Percentiles rank a stretch among this genome's conserved stretches.
phyloP scores from a whole-genome alignment of 2,329 filamentous ascomycete species.

The Didymella keratinophila region DNA sequence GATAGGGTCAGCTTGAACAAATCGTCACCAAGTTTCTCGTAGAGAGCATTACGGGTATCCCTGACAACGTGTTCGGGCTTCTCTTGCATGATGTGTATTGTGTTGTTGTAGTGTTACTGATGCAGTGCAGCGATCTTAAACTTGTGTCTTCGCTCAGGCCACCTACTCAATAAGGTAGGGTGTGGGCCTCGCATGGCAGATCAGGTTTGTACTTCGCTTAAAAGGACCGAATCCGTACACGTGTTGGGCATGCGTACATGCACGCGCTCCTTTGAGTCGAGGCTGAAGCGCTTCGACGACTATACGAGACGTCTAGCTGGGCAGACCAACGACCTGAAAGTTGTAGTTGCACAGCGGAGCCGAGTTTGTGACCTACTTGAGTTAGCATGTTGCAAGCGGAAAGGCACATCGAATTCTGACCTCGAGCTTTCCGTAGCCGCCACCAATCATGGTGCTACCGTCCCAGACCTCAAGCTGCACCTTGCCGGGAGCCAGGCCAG shows the following conservation, averaged over 20 bases:
- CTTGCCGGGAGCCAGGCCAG: slow-evolving; percentile 30
- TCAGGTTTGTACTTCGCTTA: slow-evolving; percentile 8
- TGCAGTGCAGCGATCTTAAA: neutral
- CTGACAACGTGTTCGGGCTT: too few species aligned
- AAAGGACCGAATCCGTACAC: neutral
- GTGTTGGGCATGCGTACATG: neutral
- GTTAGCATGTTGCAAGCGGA: neutral
- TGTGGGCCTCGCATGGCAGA: neutral
- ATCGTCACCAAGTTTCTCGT: slow-evolving; percentile 11
- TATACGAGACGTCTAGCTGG: neutral
- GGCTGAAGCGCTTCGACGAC: too few species aligned
- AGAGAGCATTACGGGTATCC: slow-evolving; percentile 9
- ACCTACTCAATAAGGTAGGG: neutral
- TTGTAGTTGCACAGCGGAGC: slow-evolving; percentile 14
- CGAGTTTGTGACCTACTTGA: neutral
- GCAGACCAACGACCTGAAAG: slow-evolving; percentile 12
- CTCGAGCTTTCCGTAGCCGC: slow-evolving; percentile 24
- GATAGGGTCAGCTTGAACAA: slow-evolving; percentile 22
- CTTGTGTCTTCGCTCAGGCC: neutral
- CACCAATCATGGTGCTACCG: slow-evolving; percentile 12
- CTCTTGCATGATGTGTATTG: too few species aligned
- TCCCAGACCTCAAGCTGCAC: slow-evolving; percentile 30
- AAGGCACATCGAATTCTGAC: neutral
- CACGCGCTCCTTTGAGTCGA: too few species aligned
- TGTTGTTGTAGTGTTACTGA: neutral